These are phyloP conservation scores for Spizellomyces sp. DNA, from an alignment of 192 early-diverging fungal species.

Conservation along the genomic window DNA sequence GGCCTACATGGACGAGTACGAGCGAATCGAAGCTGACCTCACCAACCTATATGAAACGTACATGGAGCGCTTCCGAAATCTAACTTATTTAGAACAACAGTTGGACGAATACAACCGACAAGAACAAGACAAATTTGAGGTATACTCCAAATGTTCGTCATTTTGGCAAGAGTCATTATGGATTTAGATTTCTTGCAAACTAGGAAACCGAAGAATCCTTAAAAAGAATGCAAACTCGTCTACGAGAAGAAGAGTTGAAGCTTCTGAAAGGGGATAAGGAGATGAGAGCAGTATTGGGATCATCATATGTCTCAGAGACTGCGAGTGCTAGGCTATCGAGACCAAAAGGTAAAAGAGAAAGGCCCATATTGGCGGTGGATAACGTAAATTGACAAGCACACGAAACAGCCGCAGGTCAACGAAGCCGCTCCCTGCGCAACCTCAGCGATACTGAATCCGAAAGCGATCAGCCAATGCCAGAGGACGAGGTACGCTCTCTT, in stretches of 20 bases:
- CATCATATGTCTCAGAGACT: neutral
- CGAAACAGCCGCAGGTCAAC: conserved; percentile 14
- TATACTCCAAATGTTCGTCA: neutral
- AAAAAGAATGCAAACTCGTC: conserved; percentile 52
- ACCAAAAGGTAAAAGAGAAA: conserved; percentile 13
- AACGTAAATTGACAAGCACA: conserved; percentile 3
- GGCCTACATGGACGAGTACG: conserved; percentile 64
- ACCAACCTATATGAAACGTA: conserved; percentile 50
- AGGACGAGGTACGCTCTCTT: neutral
- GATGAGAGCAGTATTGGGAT: conserved; percentile 23
- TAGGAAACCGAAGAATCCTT: conserved; percentile 52
- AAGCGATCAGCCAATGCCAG: neutral
- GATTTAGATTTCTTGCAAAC: neutral
- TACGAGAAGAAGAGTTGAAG: conserved; percentile 57
- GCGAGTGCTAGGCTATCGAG: conserved; percentile 16
- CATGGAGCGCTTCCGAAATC: conserved; percentile 55
- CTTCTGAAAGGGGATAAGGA: conserved; percentile 54
- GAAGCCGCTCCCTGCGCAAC: neutral
- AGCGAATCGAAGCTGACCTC: conserved; percentile 56
- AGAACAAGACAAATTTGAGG: conserved; percentile 60
- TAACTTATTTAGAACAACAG: conserved; percentile 56
- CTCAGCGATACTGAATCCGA: neutral
- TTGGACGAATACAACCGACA: conserved; percentile 53
- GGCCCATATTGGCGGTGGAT: neutral
- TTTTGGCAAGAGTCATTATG: neutral